Evolutionary conservation across 768 basidiomycete genomes (phyloP).

Genomic region (Amanita fuliginea): DNA sequence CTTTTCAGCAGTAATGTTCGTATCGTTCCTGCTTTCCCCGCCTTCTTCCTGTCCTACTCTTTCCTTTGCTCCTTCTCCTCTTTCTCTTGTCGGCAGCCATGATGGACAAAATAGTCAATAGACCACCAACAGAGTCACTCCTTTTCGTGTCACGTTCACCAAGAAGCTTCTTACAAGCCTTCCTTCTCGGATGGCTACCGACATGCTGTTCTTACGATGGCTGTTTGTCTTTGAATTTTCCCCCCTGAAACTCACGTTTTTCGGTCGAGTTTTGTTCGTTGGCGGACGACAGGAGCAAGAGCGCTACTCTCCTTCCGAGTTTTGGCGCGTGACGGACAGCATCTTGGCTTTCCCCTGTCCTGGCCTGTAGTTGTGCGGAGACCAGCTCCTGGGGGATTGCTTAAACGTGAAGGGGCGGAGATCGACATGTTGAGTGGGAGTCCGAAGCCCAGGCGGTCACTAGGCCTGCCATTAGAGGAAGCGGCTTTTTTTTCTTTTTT

Average conservation of each 20-base stretch:
- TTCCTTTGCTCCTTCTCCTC: constrained; percentile 39
- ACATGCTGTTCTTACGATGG: constrained; percentile 52
- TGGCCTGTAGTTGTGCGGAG: constrained; percentile 14
- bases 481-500: too few species aligned
- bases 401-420: constrained; percentile 44
- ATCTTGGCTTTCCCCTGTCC: constrained; percentile 36
- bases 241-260: constrained; percentile 54
- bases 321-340: constrained; percentile 49
- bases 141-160: too few species aligned
- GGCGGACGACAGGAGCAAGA: constrained; percentile 33
- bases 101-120: constrained; percentile 56
- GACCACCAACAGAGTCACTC: constrained; percentile 41
- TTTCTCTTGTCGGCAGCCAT: constrained; percentile 54
- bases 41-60: constrained; percentile 36
- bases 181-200: constrained; percentile 70
- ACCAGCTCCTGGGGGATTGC: constrained; percentile 11
- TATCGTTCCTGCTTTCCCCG: constrained; percentile 36
- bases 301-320: constrained; percentile 57
- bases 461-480: too few species aligned
- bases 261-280: constrained; percentile 44
- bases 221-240: constrained; percentile 16
- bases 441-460: too few species aligned
- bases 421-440: constrained; percentile 39
- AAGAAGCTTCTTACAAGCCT: constrained; percentile 63
- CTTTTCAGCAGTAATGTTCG: constrained; percentile 22